These are phyloP conservation scores for Pythium guiyangense DNA, from an alignment of 352 stramenopile genomes.

Conservation along the genomic window DNA sequence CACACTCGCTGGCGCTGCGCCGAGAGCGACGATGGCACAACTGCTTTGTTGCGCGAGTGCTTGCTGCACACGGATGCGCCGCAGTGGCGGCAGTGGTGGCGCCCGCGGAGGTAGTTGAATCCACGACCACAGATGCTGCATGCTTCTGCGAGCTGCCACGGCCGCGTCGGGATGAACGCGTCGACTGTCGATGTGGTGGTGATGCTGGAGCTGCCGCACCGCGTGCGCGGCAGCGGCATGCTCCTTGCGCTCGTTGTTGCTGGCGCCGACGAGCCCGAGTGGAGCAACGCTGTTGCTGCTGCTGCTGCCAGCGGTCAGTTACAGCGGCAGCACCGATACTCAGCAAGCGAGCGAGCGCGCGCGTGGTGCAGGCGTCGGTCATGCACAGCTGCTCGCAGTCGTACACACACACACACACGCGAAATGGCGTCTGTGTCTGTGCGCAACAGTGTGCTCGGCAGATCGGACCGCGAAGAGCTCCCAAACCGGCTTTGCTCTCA, in stretches of 20 bases:
- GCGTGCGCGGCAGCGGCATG: conserved; percentile 8
- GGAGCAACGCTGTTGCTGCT: not conserved
- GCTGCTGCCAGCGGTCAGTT: no score
- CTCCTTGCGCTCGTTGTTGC: conserved; percentile 4
- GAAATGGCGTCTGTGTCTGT: not conserved
- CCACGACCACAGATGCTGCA: conserved; percentile 55
- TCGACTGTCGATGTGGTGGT: conserved; percentile 16
- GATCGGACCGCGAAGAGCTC: no score
- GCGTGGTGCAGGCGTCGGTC: not conserved
- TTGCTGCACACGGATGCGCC: conserved; percentile 69
- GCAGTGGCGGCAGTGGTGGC: conserved; percentile 79
- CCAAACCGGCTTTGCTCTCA: not conserved
- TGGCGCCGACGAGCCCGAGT: conserved; percentile 1
- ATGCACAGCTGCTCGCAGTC: not conserved
- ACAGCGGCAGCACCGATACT: not conserved
- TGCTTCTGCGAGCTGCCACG: conserved; percentile 51
- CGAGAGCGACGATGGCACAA: conserved; percentile 65
- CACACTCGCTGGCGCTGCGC: conserved; percentile 67
- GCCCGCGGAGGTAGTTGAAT: conserved; percentile 57
- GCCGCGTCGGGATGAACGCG: conserved; percentile 48
- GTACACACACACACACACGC: not conserved
- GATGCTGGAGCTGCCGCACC: not conserved
- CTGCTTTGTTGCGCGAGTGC: conserved; percentile 62
- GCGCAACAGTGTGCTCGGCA: not conserved
- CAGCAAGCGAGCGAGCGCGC: not conserved